A percentile compares a stretch with the other conserved stretches of the same genome.
Evolutionary conservation across 257 asterid genomes (phyloP).

Genomic region (Apocynum venetum): DNA sequence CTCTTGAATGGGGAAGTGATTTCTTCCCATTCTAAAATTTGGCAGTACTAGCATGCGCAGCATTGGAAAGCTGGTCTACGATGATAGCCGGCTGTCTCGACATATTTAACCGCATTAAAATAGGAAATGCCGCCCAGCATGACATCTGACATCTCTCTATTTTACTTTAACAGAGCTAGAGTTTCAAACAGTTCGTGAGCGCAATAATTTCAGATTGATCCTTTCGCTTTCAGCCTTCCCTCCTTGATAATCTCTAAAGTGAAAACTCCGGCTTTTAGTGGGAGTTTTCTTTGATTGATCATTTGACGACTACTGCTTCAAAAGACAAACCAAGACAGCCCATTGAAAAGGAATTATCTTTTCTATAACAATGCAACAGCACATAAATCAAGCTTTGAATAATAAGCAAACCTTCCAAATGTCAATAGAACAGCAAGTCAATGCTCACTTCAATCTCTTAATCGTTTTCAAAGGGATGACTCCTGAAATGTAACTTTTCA

Average conservation of each 20-base stretch:
- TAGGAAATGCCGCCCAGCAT: background rate
- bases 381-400: background rate
- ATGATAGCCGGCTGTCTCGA: background rate
- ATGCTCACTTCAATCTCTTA: background rate
- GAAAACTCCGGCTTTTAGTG: background rate
- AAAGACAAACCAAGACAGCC: conserved; percentile 1
- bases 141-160: background rate
- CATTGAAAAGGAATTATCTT: background rate
- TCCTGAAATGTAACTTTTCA: no score
- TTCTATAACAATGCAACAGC: background rate
- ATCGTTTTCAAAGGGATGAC: background rate
- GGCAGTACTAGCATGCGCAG: background rate
- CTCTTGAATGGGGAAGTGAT: background rate
- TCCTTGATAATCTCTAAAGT: background rate
- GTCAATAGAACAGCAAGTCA: background rate
- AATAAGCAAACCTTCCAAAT: background rate
- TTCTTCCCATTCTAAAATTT: background rate
- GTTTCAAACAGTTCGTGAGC: background rate
- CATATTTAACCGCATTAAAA: background rate
- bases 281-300: conserved; percentile 11
- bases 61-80: background rate
- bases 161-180: background rate
- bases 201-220: background rate
- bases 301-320: background rate
- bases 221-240: conserved; percentile 5